A percentile compares a stretch with the other conserved stretches of the same genome.
Conservation (phyloP, 2,329 filamentous ascomycete species). For the Coniella vitis region DNA sequence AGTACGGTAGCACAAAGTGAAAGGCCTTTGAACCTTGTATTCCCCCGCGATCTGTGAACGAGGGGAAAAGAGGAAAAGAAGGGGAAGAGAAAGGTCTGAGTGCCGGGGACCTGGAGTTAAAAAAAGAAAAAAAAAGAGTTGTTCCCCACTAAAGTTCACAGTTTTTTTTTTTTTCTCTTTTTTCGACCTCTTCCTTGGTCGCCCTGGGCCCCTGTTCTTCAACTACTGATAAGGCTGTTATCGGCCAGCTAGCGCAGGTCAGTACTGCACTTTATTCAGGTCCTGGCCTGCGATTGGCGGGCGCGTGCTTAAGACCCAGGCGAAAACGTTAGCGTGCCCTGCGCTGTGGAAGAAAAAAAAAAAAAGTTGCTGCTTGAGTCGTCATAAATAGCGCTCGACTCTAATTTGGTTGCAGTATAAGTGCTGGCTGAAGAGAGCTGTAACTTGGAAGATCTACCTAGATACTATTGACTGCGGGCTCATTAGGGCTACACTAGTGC, state of each 20-base stretch:
- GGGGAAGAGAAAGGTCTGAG: not conserved
- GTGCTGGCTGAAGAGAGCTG: too few species aligned
- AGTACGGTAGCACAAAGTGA: conserved; percentile 1
- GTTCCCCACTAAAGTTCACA: conserved; percentile 6
- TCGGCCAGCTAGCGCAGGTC: conserved; percentile 1
- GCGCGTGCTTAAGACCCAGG: not conserved
- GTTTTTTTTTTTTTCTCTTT: conserved; percentile 1
- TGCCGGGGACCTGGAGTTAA: not conserved
- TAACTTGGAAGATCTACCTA: too few species aligned
- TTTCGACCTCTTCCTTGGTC: not conserved
- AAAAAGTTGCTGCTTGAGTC: not conserved
- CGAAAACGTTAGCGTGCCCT: not conserved
- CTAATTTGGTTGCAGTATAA: too few species aligned
- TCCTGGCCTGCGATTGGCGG: conserved; percentile 1
- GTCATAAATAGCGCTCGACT: not conserved
- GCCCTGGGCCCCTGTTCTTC: not conserved
- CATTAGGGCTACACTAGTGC: too few species aligned
- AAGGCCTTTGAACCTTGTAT: conserved; percentile 1
- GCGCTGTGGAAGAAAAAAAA: not conserved
- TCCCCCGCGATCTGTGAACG: not conserved
- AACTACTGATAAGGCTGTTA: conserved; percentile 3
- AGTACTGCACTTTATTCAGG: not conserved
- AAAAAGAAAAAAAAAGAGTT: not conserved
- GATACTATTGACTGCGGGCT: too few species aligned
- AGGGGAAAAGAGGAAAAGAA: not conserved